These are phyloP conservation scores for Podaxis rugospora DNA, from an alignment of 768 basidiomycete genomes.

Conservation along the genomic window DNA sequence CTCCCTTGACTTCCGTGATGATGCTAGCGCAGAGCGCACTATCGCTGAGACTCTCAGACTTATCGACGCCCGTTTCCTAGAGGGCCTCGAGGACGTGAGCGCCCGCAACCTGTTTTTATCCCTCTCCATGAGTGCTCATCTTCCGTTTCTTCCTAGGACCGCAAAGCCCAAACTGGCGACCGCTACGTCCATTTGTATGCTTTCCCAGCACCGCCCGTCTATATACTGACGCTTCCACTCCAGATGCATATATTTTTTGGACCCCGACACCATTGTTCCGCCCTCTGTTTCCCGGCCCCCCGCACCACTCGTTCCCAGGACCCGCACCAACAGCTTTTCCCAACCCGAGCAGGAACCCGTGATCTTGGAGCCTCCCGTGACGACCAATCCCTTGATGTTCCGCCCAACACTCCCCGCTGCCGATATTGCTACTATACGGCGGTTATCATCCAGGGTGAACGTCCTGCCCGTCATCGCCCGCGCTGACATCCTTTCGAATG, in stretches of 20 bases:
- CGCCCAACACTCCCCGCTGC: slow-evolving; percentile 62
- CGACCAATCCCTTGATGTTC: slow-evolving; percentile 64
- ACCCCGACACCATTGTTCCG: slow-evolving; percentile 77
- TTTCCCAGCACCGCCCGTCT: slow-evolving; percentile 13
- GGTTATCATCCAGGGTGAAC: slow-evolving; percentile 78
- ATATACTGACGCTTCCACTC: slow-evolving; percentile 2
- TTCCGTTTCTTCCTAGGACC: slow-evolving; percentile 44
- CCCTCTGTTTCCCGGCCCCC: slow-evolving; percentile 64
- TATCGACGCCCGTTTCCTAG: slow-evolving; percentile 68
- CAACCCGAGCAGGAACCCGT: slow-evolving; percentile 70
- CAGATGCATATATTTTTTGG: slow-evolving; percentile 85
- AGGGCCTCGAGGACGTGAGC: slow-evolving; percentile 77
- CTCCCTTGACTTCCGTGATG: slow-evolving; percentile 70
- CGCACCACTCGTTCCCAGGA: slow-evolving; percentile 61
- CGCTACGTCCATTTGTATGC: slow-evolving; percentile 80
- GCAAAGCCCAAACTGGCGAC: slow-evolving; percentile 65
- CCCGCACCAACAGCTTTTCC: slow-evolving; percentile 69
- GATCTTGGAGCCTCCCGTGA: slow-evolving; percentile 76
- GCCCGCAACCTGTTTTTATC: slow-evolving; percentile 19
- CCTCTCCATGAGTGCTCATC: slow-evolving; percentile 14
- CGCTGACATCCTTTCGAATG: slow-evolving; percentile 78
- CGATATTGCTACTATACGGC: slow-evolving; percentile 76
- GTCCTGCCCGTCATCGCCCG: slow-evolving; percentile 83
- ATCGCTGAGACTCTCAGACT: slow-evolving; percentile 66
- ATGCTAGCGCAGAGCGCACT: slow-evolving; percentile 55